phyloP scores from a whole-genome alignment of 371 early-diverging fungal genomes.

The Mortierella sp. region DNA sequence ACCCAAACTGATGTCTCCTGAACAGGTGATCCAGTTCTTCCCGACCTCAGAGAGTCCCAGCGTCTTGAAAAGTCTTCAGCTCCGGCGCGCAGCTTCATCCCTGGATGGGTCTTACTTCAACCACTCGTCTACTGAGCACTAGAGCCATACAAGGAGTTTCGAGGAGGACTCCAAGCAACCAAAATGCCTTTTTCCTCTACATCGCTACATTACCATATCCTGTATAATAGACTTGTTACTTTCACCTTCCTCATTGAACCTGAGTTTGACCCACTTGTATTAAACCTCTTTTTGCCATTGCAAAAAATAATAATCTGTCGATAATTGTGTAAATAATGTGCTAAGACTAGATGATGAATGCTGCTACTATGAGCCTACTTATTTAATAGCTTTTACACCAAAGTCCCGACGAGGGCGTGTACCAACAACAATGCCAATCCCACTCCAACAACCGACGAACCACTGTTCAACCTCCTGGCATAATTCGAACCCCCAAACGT shows the following conservation, averaged over 20 bases:
- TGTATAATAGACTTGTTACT: too few species aligned
- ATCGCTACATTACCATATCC: neutral
- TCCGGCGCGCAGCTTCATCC: neutral
- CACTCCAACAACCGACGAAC: neutral
- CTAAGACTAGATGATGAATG: neutral
- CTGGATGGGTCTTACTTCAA: neutral
- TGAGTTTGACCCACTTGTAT: too few species aligned
- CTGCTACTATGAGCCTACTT: neutral
- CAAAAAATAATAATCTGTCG: too few species aligned
- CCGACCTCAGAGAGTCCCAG: neutral
- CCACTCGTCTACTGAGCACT: neutral
- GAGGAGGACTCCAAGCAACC: too few species aligned
- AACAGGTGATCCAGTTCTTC: neutral
- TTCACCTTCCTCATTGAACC: too few species aligned
- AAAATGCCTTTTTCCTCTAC: neutral
- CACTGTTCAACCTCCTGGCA: neutral
- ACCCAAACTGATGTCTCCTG: slow-evolving; percentile 1
- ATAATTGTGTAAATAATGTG: too few species aligned
- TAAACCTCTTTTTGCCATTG: too few species aligned
- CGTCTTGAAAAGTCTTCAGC: neutral
- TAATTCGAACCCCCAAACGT: neutral
- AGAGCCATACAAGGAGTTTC: too few species aligned
- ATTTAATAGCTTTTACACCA: neutral
- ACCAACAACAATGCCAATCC: neutral
- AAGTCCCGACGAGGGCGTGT: neutral